Conservation (phyloP, 805 yeast genomes). For the Lachancea quebecensis region DNA sequence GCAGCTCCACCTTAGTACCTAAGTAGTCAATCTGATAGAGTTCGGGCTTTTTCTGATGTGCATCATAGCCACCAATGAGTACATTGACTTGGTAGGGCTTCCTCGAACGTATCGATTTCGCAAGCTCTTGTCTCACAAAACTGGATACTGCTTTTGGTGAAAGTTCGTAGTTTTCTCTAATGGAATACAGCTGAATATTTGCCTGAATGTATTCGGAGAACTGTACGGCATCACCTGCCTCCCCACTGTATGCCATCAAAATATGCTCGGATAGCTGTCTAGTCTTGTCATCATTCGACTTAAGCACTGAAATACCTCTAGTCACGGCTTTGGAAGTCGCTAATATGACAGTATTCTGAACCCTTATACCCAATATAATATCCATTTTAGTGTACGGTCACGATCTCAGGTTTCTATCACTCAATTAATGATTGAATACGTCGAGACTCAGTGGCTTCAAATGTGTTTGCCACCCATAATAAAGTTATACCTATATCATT, state of each 20-base stretch:
- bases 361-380: slow-evolving; percentile 78
- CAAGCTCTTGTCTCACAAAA: slow-evolving; percentile 81
- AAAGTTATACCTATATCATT: no score
- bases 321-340: slow-evolving; percentile 95
- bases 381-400: slow-evolving; percentile 50
- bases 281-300: slow-evolving; percentile 76
- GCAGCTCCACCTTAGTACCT: slow-evolving; percentile 85
- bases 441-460: no score
- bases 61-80: slow-evolving; percentile 79
- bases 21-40: slow-evolving; percentile 89
- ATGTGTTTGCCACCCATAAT: no score
- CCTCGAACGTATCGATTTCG: slow-evolving; percentile 82
- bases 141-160: slow-evolving; percentile 82
- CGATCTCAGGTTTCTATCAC: no score
- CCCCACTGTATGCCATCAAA: slow-evolving; percentile 87
- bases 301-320: slow-evolving; percentile 78
- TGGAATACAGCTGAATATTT: slow-evolving; percentile 77
- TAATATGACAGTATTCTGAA: slow-evolving; percentile 71
- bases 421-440: no score
- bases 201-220: slow-evolving; percentile 94
- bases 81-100: slow-evolving; percentile 93
- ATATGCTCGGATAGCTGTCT: slow-evolving; percentile 66
- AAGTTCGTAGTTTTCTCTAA: slow-evolving; percentile 77
- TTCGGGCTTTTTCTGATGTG: slow-evolving; percentile 49
- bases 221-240: slow-evolving; percentile 92